Evolutionary conservation across 768 basidiomycete genomes (phyloP), one percentile per base, ranked within the genome.

Genomic region (Amanita thiersii): DNA sequence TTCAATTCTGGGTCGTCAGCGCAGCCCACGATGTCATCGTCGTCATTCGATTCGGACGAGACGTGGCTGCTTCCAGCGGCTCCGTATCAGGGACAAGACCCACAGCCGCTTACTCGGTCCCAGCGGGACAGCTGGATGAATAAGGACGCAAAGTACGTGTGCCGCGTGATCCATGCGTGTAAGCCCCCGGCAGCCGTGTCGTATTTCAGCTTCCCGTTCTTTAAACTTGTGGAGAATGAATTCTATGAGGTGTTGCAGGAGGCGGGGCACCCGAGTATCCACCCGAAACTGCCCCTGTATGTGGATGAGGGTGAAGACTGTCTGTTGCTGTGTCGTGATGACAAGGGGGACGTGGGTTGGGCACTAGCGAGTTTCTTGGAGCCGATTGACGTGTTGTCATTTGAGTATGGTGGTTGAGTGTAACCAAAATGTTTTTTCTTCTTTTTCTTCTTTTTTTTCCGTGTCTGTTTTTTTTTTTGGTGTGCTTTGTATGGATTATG

Each of bases 221-320:
- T 88, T 56, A 73, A 66, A 9, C 66, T 90, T n/a, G 56, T 60
- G 23, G 68, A 74, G 23, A 79, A 74, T 3, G 77, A 83, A 25
- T 53, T 77, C 25, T 79, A 77, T 37, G 75, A 79, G 28, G 76
- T 90, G 5, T 58, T 89, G 38, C 72, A 79, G 48, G 87, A 89
- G 56, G 77, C 76, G 0, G 87, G 87, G 1, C 86, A 88, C 54
- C 87, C 87, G 10, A 78, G 79, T 41, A 69, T 73, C 15, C 85
- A 87, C 52, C 69, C 72, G 3, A 75, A 83, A 50, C 61, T 90
- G 30, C 87, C 87, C 2, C 54, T 90, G 43, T 79, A 81, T 50
- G 81, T 88, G 37, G 86, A 89, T 50, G 72, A 75, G 40, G 74
- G 74, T 1, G 86, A 86, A 48, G 87, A 89, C 50, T 88, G 86